Percentiles rank a stretch among this genome's conserved stretches.
Evolutionary conservation across 495 filamentous ascomycete species (phyloP).

Genomic region (Hypoxylon crocopeplum): DNA sequence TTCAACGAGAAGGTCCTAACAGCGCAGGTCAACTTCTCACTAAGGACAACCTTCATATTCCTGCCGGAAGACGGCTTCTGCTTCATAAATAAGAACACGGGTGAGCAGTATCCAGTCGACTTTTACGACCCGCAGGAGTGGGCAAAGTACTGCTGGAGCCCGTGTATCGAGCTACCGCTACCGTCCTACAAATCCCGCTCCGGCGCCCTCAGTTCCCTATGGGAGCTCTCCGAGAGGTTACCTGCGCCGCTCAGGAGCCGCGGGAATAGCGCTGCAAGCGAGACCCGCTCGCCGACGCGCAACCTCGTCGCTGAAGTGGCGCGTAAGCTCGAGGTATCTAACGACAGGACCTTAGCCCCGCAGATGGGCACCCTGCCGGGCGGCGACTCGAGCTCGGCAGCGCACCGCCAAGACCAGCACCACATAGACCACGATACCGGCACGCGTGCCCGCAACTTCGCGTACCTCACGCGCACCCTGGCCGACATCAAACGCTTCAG

Average conservation of each 20-base stretch:
- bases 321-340: conserved; percentile 38
- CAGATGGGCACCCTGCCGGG: conserved; percentile 54
- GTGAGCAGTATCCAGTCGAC: conserved; percentile 81
- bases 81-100: conserved; percentile 83
- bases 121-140: conserved; percentile 84
- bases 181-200: conserved; percentile 50
- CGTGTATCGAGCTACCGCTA: conserved; percentile 71
- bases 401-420: conserved; percentile 44
- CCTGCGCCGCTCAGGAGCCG: conserved; percentile 37
- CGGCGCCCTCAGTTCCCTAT: conserved; percentile 45
- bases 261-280: conserved; percentile 38
- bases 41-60: conserved; percentile 84
- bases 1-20: conserved; percentile 90
- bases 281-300: conserved; percentile 34
- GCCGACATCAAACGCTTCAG: conserved; percentile 76
- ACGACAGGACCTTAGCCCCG: conserved; percentile 55
- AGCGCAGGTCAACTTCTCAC: conserved; percentile 92
- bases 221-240: conserved; percentile 48
- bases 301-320: conserved; percentile 35
- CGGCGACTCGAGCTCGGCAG: conserved; percentile 45
- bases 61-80: conserved; percentile 88
- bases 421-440: conserved; percentile 58
- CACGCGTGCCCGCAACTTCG: conserved; percentile 50
- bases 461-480: conserved; percentile 81
- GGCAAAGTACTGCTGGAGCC: conserved; percentile 79